A percentile compares a stretch with the other conserved stretches of the same genome.
phyloP scores from a whole-genome alignment of 2,329 filamentous ascomycete genomes.

The Phialophora verrucosa region DNA sequence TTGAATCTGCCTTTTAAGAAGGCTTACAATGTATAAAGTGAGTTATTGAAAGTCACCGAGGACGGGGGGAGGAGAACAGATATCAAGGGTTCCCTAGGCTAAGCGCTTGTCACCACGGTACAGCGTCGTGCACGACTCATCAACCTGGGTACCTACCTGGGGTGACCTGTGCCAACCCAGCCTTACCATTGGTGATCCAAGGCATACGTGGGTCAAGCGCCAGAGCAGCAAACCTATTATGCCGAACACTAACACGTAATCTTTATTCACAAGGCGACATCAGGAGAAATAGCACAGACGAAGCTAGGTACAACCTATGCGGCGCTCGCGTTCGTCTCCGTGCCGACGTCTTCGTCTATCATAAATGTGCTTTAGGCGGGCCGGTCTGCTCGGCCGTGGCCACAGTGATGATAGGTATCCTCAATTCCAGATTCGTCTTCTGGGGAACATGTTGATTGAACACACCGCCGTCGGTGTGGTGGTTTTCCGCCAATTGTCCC shows the following conservation, averaged over 20 bases:
- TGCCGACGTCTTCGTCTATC: neutral
- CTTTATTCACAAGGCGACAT: neutral
- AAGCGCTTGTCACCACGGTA: neutral
- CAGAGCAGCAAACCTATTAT: neutral
- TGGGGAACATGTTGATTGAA: conserved; percentile 11
- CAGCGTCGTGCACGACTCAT: too few species aligned
- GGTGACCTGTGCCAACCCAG: neutral
- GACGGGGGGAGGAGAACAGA: neutral
- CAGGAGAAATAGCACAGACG: conserved; percentile 2
- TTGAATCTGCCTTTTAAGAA: neutral
- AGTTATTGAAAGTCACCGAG: neutral
- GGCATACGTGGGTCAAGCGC: neutral
- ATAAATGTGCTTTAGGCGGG: conserved; percentile 6
- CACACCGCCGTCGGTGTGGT: conserved; percentile 3
- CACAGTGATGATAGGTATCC: conserved; percentile 11
- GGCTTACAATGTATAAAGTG: neutral
- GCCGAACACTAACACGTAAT: neutral
- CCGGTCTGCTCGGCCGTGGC: conserved; percentile 13
- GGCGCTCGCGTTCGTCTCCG: neutral
- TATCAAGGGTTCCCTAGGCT: neutral
- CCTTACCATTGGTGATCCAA: neutral
- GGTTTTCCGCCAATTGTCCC: conserved; percentile 2
- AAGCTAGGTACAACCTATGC: neutral
- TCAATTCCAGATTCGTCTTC: neutral
- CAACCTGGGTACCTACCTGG: neutral